Base-by-base conservation (phyloP, 805 yeast species). In the Monosporozyma solicola region DNA sequence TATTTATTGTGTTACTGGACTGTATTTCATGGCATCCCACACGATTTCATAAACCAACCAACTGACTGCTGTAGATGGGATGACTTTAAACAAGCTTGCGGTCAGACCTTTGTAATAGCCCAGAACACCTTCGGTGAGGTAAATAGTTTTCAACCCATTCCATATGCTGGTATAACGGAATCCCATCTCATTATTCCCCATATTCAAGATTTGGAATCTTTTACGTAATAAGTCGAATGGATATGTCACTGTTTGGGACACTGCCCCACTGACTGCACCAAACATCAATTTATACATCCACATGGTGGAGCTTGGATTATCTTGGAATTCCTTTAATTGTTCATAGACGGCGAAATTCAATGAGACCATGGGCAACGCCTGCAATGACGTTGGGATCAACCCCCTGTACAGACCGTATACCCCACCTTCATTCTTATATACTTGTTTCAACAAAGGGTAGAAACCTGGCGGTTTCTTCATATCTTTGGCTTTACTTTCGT, bases 291-390 rank as follows among this genome's bases (percentile, higher is more conserved):
- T 70, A 81, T 80, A 41, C 70, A 57, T 3, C 55, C 57, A 49
- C 63, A 73, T 43, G 9, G 31, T 45, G 15, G 43, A 16, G 6
- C 15, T 41, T 53, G 74, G 48, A 53, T 56, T 44, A 3, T 76
- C 72, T 67, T 78, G 70, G 51, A 72, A 63, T 54, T 84, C 94
- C 56, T 90, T 80, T 58, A 90, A 64, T 55, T 79, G 82, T 64
- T 94, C 98, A 72, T 91, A 92, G 47, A 89, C 82, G 2, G 96
- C 85, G 66, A 92, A 92, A 69, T 91, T 92, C 51, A 92, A 78
- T 3, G 96, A 96, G 33, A 89, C 97, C 64, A 91, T 94, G 1
- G 98, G 97, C 1, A 96, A 97, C 22, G 94, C 97, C 1, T 98
- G 97, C 53, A 87, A 70, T 1, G 91, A 81, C 0, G 98, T 92